phyloP scores from a whole-genome alignment of 148 eudicot species.

The Pharnaceum exiguum region DNA sequence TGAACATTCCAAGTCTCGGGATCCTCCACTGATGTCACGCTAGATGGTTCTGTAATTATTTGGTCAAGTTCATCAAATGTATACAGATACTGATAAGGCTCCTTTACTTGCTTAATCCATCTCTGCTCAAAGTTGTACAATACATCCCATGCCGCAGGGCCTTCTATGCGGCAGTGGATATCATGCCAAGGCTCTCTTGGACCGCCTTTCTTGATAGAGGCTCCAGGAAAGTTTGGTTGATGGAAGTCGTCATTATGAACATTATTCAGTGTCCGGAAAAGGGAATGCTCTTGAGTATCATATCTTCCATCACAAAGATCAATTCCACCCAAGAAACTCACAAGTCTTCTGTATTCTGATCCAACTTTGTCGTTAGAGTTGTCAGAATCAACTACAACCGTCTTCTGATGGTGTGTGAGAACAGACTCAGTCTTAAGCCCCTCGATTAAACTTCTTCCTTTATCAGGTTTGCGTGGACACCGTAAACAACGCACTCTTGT shows the following conservation, averaged over 20 bases:
- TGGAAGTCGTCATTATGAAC: slow-evolving; percentile 63
- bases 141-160: slow-evolving; percentile 88
- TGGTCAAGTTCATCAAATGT: slow-evolving; percentile 33
- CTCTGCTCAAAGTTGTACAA: slow-evolving; percentile 82
- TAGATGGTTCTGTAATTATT: slow-evolving; percentile 28
- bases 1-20: slow-evolving; percentile 78
- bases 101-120: slow-evolving; percentile 67
- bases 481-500: slow-evolving; percentile 52
- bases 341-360: slow-evolving; percentile 39
- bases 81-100: slow-evolving; percentile 14
- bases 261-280: slow-evolving; percentile 47
- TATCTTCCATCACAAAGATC: slow-evolving; percentile 89
- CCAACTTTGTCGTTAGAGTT: slow-evolving; percentile 14
- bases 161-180: slow-evolving; percentile 71
- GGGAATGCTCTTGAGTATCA: slow-evolving; percentile 59
- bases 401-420: slow-evolving; percentile 89
- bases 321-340: slow-evolving; percentile 75
- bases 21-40: slow-evolving; percentile 22
- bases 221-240: slow-evolving; percentile 69
- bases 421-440: slow-evolving; percentile 45
- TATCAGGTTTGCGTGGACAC: slow-evolving; percentile 58
- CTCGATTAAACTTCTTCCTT: slow-evolving; percentile 45
- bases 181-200: slow-evolving; percentile 98
- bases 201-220: slow-evolving; percentile 68
- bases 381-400: slow-evolving; percentile 51